A percentile compares a stretch with the other conserved stretches of the same genome.
These are phyloP conservation scores for Petunia hybrid DNA, from an alignment of 305 asterid genomes.

Conservation along the genomic window DNA sequence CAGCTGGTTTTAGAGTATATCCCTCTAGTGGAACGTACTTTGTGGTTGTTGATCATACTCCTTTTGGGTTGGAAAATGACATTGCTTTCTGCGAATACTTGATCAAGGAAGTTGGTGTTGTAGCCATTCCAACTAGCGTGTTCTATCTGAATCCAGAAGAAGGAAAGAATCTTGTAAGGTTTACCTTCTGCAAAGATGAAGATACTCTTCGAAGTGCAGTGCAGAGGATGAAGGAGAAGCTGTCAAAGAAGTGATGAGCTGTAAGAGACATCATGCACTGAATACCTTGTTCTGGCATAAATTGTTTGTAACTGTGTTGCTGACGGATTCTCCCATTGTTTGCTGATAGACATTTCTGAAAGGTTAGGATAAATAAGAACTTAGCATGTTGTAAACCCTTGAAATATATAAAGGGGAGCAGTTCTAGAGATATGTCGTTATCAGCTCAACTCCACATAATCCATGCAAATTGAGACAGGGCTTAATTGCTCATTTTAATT, in stretches of 20 bases:
- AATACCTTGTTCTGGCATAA: constrained; percentile 19
- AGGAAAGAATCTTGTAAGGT: constrained; percentile 94
- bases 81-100: constrained; percentile 88
- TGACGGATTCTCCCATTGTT: not conserved
- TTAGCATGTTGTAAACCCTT: not conserved
- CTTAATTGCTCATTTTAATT: not conserved
- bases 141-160: constrained; percentile 88
- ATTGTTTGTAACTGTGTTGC: not conserved
- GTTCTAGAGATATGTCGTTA: not conserved
- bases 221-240: constrained; percentile 85
- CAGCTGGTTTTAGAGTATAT: constrained; percentile 75
- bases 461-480: not conserved
- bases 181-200: constrained; percentile 95
- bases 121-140: constrained; percentile 91
- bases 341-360: constrained; percentile 22
- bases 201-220: constrained; percentile 83
- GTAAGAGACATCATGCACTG: not conserved
- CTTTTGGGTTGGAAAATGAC: constrained; percentile 79
- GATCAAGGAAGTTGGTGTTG: constrained; percentile 93
- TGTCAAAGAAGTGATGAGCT: constrained; percentile 53
- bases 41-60: constrained; percentile 85
- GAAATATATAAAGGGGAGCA: not conserved
- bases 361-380: constrained; percentile 21
- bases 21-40: constrained; percentile 96
- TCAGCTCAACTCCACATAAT: not conserved